phyloP scores from a whole-genome alignment of 2,329 filamentous ascomycete genomes.

The Aureobasidium vineae region DNA sequence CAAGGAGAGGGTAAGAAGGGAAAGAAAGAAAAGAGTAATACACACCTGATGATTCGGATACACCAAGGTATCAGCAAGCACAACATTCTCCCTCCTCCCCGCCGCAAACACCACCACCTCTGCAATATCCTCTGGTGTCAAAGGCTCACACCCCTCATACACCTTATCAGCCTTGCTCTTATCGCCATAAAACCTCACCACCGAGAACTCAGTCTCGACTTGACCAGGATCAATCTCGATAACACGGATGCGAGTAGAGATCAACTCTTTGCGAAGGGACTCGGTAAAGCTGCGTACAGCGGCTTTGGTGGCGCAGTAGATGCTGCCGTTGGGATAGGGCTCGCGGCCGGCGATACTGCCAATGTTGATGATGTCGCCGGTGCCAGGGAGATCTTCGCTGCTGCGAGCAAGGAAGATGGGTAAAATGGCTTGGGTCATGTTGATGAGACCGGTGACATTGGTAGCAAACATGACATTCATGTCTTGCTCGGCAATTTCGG shows the following conservation, averaged over 20 bases:
- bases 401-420: slow-evolving; percentile 69
- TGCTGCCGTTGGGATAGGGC: slow-evolving; percentile 77
- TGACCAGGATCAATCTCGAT: slow-evolving; percentile 91
- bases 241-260: slow-evolving; percentile 74
- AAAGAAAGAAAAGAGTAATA: slow-evolving; percentile 25
- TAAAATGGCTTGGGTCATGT: slow-evolving; percentile 91
- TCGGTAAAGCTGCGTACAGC: slow-evolving; percentile 85
- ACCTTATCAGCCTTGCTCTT: slow-evolving; percentile 86
- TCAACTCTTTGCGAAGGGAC: slow-evolving; percentile 75
- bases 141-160: slow-evolving; percentile 78
- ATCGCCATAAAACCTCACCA: slow-evolving; percentile 85
- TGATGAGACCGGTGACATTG: slow-evolving; percentile 92
- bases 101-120: slow-evolving; percentile 86
- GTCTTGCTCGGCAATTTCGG: slow-evolving; percentile 77
- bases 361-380: slow-evolving; percentile 93
- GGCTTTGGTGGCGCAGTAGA: slow-evolving; percentile 92
- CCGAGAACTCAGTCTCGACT: slow-evolving; percentile 90
- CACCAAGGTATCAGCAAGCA: slow-evolving; percentile 81
- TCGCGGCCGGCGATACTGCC: slow-evolving; percentile 90
- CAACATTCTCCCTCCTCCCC: slow-evolving; percentile 82
- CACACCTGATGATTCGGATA: slow-evolving; percentile 87
- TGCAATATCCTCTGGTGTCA: slow-evolving; percentile 87
- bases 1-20: neutral
- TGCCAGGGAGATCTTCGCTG: slow-evolving; percentile 59
- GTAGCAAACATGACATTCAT: slow-evolving; percentile 85